A percentile compares a stretch with the other conserved stretches of the same genome.
These are phyloP conservation scores for Didymella pinodella DNA, from an alignment of 2,329 filamentous ascomycete species.

Conservation along the genomic window DNA sequence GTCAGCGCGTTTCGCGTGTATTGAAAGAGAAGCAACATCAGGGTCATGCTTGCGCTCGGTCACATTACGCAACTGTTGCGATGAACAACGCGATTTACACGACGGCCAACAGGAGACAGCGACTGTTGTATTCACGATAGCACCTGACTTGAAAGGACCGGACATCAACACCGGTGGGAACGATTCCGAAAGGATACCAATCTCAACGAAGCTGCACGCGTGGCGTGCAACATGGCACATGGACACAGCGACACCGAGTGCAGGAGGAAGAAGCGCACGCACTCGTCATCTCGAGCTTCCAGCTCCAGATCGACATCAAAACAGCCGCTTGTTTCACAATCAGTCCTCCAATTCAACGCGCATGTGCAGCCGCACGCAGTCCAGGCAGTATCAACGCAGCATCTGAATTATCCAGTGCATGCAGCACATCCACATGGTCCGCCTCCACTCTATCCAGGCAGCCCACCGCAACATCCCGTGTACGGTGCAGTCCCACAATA, in stretches of 20 bases:
- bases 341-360: slow-evolving; percentile 5
- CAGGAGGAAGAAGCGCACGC: slow-evolving; percentile 13
- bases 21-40: slow-evolving; percentile 6
- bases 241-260: slow-evolving; percentile 17
- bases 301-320: slow-evolving; percentile 7
- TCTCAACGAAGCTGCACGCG: neutral
- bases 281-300: slow-evolving; percentile 16
- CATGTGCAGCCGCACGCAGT: slow-evolving; percentile 17
- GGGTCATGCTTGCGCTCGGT: slow-evolving; percentile 8
- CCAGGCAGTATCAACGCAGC: slow-evolving; percentile 25
- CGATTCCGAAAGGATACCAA: neutral
- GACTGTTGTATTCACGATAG: slow-evolving; percentile 20
- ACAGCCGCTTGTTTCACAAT: slow-evolving; percentile 13
- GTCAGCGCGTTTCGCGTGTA: slow-evolving; percentile 10
- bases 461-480: slow-evolving; percentile 29
- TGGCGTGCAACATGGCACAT: slow-evolving; percentile 12
- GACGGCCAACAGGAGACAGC: slow-evolving; percentile 17
- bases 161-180: neutral
- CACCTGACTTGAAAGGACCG: neutral
- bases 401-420: slow-evolving; percentile 21
- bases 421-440: slow-evolving; percentile 17
- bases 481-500: slow-evolving; percentile 35
- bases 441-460: slow-evolving; percentile 23
- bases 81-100: slow-evolving; percentile 14
- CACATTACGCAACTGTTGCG: slow-evolving; percentile 16